Evolutionary conservation across 306 rosid species (phyloP).

Genomic region (Trifolium dubium): DNA sequence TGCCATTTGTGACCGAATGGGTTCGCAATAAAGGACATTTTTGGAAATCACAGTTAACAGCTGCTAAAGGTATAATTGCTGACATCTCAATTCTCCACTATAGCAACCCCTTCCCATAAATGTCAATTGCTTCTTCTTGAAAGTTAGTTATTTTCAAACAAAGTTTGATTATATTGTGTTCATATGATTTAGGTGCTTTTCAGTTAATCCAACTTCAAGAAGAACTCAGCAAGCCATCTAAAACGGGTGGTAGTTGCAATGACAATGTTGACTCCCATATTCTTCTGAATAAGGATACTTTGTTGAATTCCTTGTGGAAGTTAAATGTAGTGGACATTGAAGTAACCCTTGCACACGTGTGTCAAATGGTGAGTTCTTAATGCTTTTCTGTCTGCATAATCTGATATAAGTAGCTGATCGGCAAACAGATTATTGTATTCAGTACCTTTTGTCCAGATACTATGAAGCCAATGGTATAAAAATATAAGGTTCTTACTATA

Average conservation of each 20-base stretch:
- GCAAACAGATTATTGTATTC: slow-evolving; percentile 27
- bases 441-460: neutral
- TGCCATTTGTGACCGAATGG: slow-evolving; percentile 95
- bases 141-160: slow-evolving; percentile 11
- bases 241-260: slow-evolving; percentile 58
- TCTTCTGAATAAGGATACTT: slow-evolving; percentile 71
- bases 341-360: slow-evolving; percentile 84
- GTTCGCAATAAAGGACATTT: slow-evolving; percentile 89
- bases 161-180: slow-evolving; percentile 38
- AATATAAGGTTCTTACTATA: neutral
- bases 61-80: slow-evolving; percentile 72
- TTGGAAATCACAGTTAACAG: slow-evolving; percentile 91
- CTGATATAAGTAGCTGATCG: slow-evolving; percentile 22
- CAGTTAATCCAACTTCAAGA: slow-evolving; percentile 87
- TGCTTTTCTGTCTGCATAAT: neutral
- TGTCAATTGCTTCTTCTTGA: slow-evolving; percentile 23
- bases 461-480: neutral
- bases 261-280: slow-evolving; percentile 72
- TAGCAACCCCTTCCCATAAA: slow-evolving; percentile 13
- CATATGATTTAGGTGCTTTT: slow-evolving; percentile 69
- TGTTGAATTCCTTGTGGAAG: slow-evolving; percentile 87
- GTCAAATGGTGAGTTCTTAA: slow-evolving; percentile 81
- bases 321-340: slow-evolving; percentile 93
- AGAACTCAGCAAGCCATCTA: slow-evolving; percentile 67
- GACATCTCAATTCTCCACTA: neutral